These are phyloP conservation scores for Cercospora brassicicola DNA, from an alignment of 2,329 filamentous ascomycete species.

Conservation along the genomic window DNA sequence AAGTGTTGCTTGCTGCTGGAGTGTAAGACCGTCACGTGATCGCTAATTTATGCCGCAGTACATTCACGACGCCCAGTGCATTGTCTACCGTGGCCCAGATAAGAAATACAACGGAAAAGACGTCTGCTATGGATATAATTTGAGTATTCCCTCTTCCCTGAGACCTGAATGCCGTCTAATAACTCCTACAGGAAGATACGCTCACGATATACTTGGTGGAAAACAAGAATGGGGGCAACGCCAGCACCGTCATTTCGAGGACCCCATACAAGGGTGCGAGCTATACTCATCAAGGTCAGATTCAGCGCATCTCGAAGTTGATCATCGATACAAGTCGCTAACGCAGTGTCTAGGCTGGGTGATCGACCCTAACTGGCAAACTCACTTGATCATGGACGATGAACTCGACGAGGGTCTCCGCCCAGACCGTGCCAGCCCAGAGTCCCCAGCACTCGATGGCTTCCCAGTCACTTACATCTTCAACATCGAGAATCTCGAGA, in stretches of 20 bases:
- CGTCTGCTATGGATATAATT: slow-evolving; percentile 57
- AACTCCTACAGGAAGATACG: slow-evolving; percentile 37
- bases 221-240: slow-evolving; percentile 41
- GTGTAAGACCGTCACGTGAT: neutral
- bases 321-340: neutral
- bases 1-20: neutral
- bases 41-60: slow-evolving; percentile 36
- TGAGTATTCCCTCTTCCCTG: slow-evolving; percentile 42
- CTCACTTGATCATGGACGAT: slow-evolving; percentile 55
- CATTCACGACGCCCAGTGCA: slow-evolving; percentile 59
- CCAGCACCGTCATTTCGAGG: slow-evolving; percentile 48
- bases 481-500: slow-evolving; percentile 49
- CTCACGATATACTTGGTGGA: slow-evolving; percentile 51
- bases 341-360: slow-evolving; percentile 53
- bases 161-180: neutral
- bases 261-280: slow-evolving; percentile 51
- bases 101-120: slow-evolving; percentile 48
- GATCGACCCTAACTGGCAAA: slow-evolving; percentile 47
- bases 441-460: slow-evolving; percentile 39
- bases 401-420: slow-evolving; percentile 55
- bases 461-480: slow-evolving; percentile 55
- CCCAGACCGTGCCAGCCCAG: slow-evolving; percentile 35
- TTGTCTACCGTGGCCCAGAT: slow-evolving; percentile 54
- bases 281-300: slow-evolving; percentile 45
- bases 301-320: neutral